These are phyloP conservation scores for Taphrina communis DNA, from an alignment of 1,139 yeast genomes.

Conservation along the genomic window DNA sequence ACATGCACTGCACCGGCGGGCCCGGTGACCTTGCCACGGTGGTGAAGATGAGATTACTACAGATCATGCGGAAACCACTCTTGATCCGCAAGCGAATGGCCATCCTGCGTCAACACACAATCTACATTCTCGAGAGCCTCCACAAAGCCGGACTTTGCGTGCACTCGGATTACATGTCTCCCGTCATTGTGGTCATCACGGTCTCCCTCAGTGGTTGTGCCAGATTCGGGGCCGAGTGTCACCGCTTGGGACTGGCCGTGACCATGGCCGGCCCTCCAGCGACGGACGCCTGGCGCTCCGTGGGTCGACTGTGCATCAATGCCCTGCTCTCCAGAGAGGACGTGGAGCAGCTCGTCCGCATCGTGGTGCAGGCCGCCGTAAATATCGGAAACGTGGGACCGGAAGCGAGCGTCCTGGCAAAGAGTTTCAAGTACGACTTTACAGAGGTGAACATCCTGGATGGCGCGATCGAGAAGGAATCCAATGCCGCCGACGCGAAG, in stretches of 20 bases:
- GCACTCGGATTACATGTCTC: slow-evolving; percentile 37
- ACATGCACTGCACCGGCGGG: slow-evolving; percentile 23
- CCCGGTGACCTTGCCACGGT: slow-evolving; percentile 34
- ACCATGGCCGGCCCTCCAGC: slow-evolving; percentile 41
- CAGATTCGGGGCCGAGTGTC: slow-evolving; percentile 36
- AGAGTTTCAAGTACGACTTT: slow-evolving; percentile 21
- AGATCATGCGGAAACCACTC: slow-evolving; percentile 20
- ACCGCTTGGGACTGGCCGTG: slow-evolving; percentile 32
- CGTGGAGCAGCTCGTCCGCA: slow-evolving; percentile 30
- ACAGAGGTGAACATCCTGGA: not conserved
- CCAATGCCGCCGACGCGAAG: not conserved
- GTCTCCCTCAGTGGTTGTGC: slow-evolving; percentile 35
- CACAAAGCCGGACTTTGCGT: slow-evolving; percentile 38
- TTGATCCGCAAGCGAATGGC: slow-evolving; percentile 31
- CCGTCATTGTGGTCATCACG: slow-evolving; percentile 36
- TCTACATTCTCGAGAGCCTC: slow-evolving; percentile 35
- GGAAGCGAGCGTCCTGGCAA: slow-evolving; percentile 4
- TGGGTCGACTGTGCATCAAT: slow-evolving; percentile 39
- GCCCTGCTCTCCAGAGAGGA: slow-evolving; percentile 34
- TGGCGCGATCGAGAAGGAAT: slow-evolving; percentile 10
- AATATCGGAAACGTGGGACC: slow-evolving; percentile 24
- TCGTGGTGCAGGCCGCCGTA: slow-evolving; percentile 37
- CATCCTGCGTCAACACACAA: slow-evolving; percentile 33
- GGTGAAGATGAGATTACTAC: slow-evolving; percentile 38
- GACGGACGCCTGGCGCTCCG: slow-evolving; percentile 37